phyloP scores from a whole-genome alignment of 371 early-diverging fungal species.

The Circinella umbellata region DNA sequence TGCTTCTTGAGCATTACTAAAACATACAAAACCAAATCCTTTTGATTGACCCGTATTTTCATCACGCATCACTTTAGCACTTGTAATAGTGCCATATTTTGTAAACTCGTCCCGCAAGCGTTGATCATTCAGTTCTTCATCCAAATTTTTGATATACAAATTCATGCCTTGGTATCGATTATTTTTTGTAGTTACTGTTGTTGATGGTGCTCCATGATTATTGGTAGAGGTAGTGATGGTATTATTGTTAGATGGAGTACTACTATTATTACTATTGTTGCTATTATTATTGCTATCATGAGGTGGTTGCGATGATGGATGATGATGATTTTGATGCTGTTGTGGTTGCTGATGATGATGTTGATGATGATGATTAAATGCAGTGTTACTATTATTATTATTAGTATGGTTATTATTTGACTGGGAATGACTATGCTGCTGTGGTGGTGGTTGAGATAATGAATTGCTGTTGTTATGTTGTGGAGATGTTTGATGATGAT shows the following conservation, averaged over 20 bases:
- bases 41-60: slow-evolving; percentile 76
- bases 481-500: slow-evolving; percentile 72
- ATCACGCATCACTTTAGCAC: slow-evolving; percentile 96
- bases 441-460: neutral
- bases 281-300: no score
- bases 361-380: neutral
- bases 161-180: slow-evolving; percentile 91
- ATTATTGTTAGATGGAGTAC: neutral
- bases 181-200: neutral
- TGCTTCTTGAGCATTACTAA: slow-evolving; percentile 86
- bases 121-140: slow-evolving; percentile 93
- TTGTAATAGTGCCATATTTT: slow-evolving; percentile 92
- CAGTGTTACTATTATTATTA: neutral
- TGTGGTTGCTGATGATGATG: neutral
- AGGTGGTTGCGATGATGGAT: no score
- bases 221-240: slow-evolving; percentile 1
- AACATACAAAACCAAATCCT: slow-evolving; percentile 93
- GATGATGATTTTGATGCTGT: no score
- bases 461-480: slow-evolving; percentile 42
- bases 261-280: neutral
- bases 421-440: neutral
- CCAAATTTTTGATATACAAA: slow-evolving; percentile 97
- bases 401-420: no score
- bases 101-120: slow-evolving; percentile 88
- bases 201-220: neutral